These are phyloP conservation scores for Yamadazyma laniorum DNA, from an alignment of 805 yeast species.

Conservation along the genomic window DNA sequence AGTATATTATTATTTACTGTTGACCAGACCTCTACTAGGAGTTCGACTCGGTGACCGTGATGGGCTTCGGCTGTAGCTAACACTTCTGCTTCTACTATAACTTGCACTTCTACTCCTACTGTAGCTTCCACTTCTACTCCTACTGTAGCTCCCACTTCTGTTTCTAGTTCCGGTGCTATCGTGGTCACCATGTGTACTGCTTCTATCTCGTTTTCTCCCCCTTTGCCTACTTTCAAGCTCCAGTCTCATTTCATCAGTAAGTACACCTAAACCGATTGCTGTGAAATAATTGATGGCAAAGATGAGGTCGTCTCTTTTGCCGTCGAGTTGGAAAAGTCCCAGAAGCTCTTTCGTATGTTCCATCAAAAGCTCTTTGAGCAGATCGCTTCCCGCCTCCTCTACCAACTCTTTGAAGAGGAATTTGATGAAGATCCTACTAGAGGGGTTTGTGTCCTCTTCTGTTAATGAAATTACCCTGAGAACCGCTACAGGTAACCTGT, in stretches of 20 bases:
- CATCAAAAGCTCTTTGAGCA: constrained; percentile 53
- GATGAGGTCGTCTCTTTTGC: constrained; percentile 52
- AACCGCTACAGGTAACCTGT: constrained; percentile 62
- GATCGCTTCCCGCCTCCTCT: constrained; percentile 66
- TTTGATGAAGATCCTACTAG: constrained; percentile 77
- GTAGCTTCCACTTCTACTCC: constrained; percentile 13
- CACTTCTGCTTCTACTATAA: constrained; percentile 15
- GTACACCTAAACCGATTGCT: constrained; percentile 81
- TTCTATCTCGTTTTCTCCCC: constrained; percentile 15
- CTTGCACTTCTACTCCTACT: constrained; percentile 21
- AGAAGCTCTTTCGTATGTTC: constrained; percentile 43
- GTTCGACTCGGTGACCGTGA: constrained; percentile 4
- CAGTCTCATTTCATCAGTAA: constrained; percentile 81
- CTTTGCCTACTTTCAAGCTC: constrained; percentile 27
- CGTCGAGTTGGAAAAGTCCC: constrained; percentile 63
- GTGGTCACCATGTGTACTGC: too few relatives aligned
- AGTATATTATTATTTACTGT: too few relatives aligned
- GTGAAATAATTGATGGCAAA: constrained; percentile 90
- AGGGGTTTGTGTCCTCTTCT: constrained; percentile 73
- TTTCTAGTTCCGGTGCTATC: constrained; percentile 8
- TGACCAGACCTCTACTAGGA: too few relatives aligned
- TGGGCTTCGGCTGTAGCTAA: background rate
- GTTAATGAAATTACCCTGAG: constrained; percentile 57
- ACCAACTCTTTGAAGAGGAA: constrained; percentile 76
- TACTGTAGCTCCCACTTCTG: constrained; percentile 14